Conservation (phyloP, 73 alveolate species). For the Tetrahymena thermophila region DNA sequence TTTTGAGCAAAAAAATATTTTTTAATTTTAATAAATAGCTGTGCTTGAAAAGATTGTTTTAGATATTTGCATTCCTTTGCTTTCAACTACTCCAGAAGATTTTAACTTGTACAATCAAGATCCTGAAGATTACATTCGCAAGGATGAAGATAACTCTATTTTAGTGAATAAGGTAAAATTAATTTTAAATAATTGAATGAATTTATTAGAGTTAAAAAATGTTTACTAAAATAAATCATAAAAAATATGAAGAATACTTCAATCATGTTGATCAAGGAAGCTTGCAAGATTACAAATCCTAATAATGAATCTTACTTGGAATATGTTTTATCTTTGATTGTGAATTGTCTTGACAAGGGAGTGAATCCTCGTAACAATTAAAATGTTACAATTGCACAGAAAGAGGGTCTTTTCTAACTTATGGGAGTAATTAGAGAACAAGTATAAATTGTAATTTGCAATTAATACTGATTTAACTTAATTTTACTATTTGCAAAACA, state of each 20-base stretch:
- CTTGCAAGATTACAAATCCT: constrained; percentile 10
- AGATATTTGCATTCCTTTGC: constrained; percentile 49
- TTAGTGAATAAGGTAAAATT: constrained; percentile 1
- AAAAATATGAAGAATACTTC: constrained; percentile 14
- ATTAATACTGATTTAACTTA: neutral
- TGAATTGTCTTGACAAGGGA: neutral
- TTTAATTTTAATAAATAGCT: neutral
- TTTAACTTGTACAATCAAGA: constrained; percentile 52
- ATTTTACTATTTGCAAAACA: neutral
- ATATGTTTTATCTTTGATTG: neutral
- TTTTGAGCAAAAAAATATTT: too few species aligned
- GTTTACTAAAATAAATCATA: neutral
- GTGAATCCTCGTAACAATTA: constrained; percentile 26
- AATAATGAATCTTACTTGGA: constrained; percentile 10
- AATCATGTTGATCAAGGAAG: constrained; percentile 9
- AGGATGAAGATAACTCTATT: constrained; percentile 51
- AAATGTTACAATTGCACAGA: neutral
- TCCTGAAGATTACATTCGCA: constrained; percentile 66
- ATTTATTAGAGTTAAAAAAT: too few species aligned
- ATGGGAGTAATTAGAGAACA: neutral
- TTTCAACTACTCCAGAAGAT: constrained; percentile 55
- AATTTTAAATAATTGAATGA: too few species aligned
- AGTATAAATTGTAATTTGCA: neutral
- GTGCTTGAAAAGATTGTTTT: constrained; percentile 49
- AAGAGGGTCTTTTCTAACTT: neutral